Percentiles rank a stretch among this genome's conserved stretches.
Evolutionary conservation across 2,329 filamentous ascomycete species (phyloP).

Genomic region (Polychaeton citri): DNA sequence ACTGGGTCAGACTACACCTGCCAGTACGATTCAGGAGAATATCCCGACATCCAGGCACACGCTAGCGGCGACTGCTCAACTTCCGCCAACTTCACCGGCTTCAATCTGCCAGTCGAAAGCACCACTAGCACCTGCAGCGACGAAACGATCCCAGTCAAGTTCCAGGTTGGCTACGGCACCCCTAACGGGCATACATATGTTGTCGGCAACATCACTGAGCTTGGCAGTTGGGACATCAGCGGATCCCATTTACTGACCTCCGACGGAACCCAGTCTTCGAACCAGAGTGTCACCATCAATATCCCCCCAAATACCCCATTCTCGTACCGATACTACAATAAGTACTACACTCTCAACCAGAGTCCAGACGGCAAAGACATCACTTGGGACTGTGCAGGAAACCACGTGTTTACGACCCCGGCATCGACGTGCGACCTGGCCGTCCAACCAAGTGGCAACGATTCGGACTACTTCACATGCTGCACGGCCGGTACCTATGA

Average conservation of each 20-base stretch:
- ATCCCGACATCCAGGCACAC: not conserved
- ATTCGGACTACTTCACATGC: not conserved
- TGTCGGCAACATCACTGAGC: not conserved
- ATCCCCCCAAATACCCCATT: not conserved
- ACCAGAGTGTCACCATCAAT: not conserved
- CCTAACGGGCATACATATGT: not conserved
- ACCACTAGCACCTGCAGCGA: not conserved
- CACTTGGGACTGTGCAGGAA: not conserved
- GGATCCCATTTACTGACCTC: not conserved
- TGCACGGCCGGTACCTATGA: not conserved
- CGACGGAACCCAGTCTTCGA: not conserved
- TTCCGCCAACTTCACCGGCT: not conserved
- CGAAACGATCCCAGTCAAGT: not conserved
- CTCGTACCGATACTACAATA: not conserved
- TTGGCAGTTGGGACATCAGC: not conserved
- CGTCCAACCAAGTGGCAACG: not conserved
- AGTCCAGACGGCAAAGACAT: not conserved
- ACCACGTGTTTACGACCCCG: not conserved
- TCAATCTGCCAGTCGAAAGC: not conserved
- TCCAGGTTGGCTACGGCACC: not conserved
- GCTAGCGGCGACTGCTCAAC: not conserved
- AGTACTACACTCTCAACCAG: not conserved
- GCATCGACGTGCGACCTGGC: not conserved
- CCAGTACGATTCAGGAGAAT: not conserved
- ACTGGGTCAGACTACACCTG: not conserved